phyloP scores from a whole-genome alignment of 208 protist genomes.

The Crithidia fasciculata region DNA sequence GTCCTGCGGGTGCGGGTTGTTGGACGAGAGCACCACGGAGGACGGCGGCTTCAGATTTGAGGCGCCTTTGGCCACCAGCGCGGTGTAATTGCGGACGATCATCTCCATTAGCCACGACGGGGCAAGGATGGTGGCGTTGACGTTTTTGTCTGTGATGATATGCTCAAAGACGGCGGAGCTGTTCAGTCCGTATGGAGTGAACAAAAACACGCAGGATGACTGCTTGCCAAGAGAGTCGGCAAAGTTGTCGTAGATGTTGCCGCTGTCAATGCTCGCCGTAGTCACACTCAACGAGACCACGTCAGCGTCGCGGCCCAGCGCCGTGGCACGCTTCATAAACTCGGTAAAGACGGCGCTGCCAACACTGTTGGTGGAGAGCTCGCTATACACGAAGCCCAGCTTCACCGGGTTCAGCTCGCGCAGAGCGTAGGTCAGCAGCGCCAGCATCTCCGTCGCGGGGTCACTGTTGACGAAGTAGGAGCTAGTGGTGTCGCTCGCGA shows the following conservation, averaged over 20 bases:
- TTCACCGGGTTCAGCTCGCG: background rate
- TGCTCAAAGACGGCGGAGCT: background rate
- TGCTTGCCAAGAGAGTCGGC: background rate
- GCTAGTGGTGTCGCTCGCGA: background rate
- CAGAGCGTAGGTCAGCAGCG: constrained; percentile 19
- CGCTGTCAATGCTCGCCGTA: background rate
- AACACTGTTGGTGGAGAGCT: background rate
- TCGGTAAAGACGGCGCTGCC: constrained; percentile 3
- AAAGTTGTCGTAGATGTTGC: background rate
- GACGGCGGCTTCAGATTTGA: background rate
- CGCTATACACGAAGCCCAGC: constrained; percentile 19
- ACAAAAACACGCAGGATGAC: constrained; percentile 18
- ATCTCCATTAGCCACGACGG: constrained; percentile 26
- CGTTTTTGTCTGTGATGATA: background rate
- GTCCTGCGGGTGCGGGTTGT: constrained; percentile 29
- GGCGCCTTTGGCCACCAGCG: background rate
- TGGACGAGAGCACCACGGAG: constrained; percentile 20
- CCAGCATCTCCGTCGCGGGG: constrained; percentile 32
- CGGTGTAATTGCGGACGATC: constrained; percentile 1
- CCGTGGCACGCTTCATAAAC: constrained; percentile 1
- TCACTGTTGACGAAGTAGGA: constrained; percentile 26
- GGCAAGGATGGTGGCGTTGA: constrained; percentile 6
- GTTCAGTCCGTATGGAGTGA: background rate
- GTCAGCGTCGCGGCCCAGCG: constrained; percentile 3
- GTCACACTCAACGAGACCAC: background rate